Percentiles rank a stretch among this genome's conserved stretches.
These are phyloP conservation scores for Pichia nakasei DNA, from an alignment of 805 yeast genomes.

Conservation along the genomic window DNA sequence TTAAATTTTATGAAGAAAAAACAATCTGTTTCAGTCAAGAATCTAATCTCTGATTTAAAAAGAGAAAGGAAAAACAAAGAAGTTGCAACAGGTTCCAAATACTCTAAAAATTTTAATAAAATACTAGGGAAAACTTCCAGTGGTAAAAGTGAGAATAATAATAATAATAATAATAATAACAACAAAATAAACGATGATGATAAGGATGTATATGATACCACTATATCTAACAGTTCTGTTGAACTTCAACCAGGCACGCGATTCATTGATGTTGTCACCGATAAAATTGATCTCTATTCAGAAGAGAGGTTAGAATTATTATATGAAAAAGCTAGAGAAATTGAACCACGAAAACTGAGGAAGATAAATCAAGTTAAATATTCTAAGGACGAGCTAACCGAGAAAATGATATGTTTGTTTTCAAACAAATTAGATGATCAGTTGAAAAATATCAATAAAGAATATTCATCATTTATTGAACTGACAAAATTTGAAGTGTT, in stretches of 20 bases:
- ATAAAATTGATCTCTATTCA: slow-evolving; percentile 4
- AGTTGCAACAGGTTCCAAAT: neutral
- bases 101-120: neutral
- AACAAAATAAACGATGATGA: neutral
- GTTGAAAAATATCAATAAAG: neutral
- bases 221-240: neutral
- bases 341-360: slow-evolving; percentile 15
- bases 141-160: no score
- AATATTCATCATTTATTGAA: neutral
- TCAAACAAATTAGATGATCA: slow-evolving; percentile 1
- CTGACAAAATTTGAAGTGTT: slow-evolving; percentile 9
- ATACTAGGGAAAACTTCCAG: no score
- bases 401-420: slow-evolving; percentile 33
- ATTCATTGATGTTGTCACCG: slow-evolving; percentile 3
- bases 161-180: no score
- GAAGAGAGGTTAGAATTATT: slow-evolving; percentile 16
- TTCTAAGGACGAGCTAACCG: slow-evolving; percentile 40
- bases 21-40: neutral
- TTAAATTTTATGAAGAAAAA: neutral
- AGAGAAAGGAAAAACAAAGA: neutral
- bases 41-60: slow-evolving; percentile 2
- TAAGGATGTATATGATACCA: neutral
- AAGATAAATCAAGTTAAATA: slow-evolving; percentile 31
- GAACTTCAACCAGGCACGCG: neutral
- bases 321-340: slow-evolving; percentile 14